Evolutionary conservation across 257 asterid species (phyloP).

Genomic region (Petunia secreta): DNA sequence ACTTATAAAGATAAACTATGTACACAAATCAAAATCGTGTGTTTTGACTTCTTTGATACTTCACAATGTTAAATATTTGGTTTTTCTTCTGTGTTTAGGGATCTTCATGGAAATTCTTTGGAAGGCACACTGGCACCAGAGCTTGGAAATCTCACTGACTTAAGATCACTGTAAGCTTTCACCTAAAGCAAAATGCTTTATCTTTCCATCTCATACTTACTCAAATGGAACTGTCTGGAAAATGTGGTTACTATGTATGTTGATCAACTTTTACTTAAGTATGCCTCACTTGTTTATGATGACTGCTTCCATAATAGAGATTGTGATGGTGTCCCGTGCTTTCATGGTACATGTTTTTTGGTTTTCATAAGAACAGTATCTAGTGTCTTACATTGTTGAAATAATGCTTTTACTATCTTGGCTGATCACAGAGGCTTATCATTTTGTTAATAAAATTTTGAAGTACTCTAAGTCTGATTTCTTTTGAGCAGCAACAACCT

Average conservation of each 20-base stretch:
- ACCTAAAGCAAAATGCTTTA: not conserved
- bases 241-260: not conserved
- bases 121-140: constrained; percentile 77
- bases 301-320: not conserved
- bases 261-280: not conserved
- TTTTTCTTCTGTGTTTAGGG: constrained; percentile 46
- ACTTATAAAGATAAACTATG: not conserved
- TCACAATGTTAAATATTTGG: not conserved
- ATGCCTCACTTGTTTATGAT: not conserved
- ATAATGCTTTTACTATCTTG: not conserved
- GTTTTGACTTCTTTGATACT: not conserved
- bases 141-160: constrained; percentile 70
- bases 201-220: not conserved
- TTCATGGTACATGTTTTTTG: not conserved
- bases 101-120: constrained; percentile 68
- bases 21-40: constrained; percentile 6
- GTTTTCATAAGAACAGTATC: not conserved
- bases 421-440: not conserved
- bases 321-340: not conserved
- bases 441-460: not conserved
- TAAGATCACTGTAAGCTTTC: constrained; percentile 73
- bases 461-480: not conserved
- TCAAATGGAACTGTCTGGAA: not conserved
- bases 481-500: not conserved
- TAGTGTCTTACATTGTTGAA: not conserved